phyloP scores from a whole-genome alignment of 2,329 filamentous ascomycete species.

The Venturia pyrina region DNA sequence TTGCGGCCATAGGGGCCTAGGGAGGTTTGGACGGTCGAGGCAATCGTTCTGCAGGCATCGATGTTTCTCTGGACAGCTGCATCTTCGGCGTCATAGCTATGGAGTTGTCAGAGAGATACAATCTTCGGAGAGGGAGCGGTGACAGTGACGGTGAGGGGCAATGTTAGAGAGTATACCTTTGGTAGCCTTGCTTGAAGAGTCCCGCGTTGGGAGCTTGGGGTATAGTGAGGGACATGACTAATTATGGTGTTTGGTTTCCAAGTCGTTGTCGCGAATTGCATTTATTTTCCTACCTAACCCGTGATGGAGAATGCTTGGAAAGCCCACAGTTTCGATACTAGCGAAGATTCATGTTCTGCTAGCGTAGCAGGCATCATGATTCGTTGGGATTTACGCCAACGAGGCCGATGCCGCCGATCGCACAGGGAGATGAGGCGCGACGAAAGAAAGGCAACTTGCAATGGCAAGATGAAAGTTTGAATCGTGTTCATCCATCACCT shows the following conservation, averaged over 20 bases:
- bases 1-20: slow-evolving; percentile 96
- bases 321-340: not conserved
- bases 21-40: slow-evolving; percentile 92
- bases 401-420: no score
- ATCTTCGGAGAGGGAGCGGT: slow-evolving; percentile 14
- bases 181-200: slow-evolving; percentile 94
- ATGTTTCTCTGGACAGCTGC: slow-evolving; percentile 97
- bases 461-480: no score
- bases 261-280: no score
- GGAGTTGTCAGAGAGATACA: slow-evolving; percentile 29
- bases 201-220: slow-evolving; percentile 86
- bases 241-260: not conserved
- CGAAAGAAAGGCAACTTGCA: no score
- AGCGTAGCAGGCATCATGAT: not conserved
- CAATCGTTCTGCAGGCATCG: slow-evolving; percentile 92
- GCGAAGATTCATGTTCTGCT: not conserved
- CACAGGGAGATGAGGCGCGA: no score
- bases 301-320: no score
- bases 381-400: no score
- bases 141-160: slow-evolving; percentile 12
- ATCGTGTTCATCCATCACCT: no score
- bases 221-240: slow-evolving; percentile 85
- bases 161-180: slow-evolving; percentile 55
- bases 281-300: no score
- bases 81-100: slow-evolving; percentile 97